Percentiles rank a stretch among this genome's conserved stretches.
phyloP scores from a whole-genome alignment of 768 basidiomycete genomes.

The Phlebiopsis flavidoalba region DNA sequence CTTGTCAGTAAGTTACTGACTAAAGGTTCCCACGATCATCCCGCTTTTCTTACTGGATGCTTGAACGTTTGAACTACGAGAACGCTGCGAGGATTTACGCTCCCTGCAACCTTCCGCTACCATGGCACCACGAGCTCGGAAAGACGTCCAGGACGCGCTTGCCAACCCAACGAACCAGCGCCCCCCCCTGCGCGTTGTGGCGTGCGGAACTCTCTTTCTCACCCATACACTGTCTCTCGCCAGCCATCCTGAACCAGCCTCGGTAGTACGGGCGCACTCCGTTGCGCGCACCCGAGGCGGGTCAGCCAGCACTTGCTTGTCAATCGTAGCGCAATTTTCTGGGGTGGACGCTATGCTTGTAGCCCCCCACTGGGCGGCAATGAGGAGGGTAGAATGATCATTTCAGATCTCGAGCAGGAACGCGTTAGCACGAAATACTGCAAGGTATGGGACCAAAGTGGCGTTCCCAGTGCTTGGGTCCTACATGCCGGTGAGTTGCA shows the following conservation, averaged over 20 bases:
- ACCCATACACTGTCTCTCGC: constrained; percentile 67
- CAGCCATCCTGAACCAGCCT: constrained; percentile 50
- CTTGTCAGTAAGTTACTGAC: neutral
- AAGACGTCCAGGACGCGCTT: constrained; percentile 21
- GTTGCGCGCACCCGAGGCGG: constrained; percentile 68
- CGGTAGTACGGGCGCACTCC: constrained; percentile 64
- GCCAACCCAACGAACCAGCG: constrained; percentile 9
- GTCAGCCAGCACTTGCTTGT: constrained; percentile 63
- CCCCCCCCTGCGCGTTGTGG: constrained; percentile 66
- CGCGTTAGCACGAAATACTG: constrained; percentile 70
- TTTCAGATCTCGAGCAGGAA: constrained; percentile 58
- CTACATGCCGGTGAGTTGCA: constrained; percentile 56
- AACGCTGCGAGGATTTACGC: neutral
- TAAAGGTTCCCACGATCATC: neutral
- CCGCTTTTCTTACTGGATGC: neutral
- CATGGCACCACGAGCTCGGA: constrained; percentile 18
- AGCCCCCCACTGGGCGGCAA: constrained; percentile 70
- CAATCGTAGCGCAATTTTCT: constrained; percentile 68
- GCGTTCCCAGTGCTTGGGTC: constrained; percentile 81
- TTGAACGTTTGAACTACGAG: neutral
- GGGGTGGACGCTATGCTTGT: constrained; percentile 63
- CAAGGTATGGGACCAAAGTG: constrained; percentile 66
- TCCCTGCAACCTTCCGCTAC: neutral
- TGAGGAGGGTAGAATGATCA: constrained; percentile 59
- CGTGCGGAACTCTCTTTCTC: constrained; percentile 75